Percentiles rank a stretch among this genome's conserved stretches.
Evolutionary conservation across 2,329 filamentous ascomycete genomes (phyloP).

Genomic region (Aschersonia sp.): DNA sequence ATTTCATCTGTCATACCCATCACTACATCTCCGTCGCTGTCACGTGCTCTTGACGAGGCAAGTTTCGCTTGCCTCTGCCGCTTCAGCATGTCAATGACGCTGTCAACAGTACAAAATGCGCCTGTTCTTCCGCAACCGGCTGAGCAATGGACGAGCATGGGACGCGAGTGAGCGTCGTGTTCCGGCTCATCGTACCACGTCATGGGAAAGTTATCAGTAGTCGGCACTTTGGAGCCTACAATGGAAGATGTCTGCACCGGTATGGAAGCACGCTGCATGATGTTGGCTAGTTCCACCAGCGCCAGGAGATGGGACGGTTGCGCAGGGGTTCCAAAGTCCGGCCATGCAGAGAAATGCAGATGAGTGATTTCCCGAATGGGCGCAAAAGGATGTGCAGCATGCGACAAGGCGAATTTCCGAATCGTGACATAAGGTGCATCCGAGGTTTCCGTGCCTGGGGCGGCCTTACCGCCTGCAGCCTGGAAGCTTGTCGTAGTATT

Average conservation of each 20-base stretch:
- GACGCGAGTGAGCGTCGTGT: constrained; percentile 35
- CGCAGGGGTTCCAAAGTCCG: constrained; percentile 86
- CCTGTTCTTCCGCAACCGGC: constrained; percentile 92
- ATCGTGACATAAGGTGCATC: constrained; percentile 67
- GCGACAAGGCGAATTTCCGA: constrained; percentile 73
- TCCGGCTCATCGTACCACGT: constrained; percentile 47
- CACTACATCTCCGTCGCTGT: constrained; percentile 28
- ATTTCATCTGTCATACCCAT: constrained; percentile 23
- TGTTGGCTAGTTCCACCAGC: constrained; percentile 76
- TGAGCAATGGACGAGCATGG: constrained; percentile 86
- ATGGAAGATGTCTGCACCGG: constrained; percentile 29
- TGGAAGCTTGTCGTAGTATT: constrained; percentile 34
- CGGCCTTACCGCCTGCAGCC: constrained; percentile 11
- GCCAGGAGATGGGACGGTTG: constrained; percentile 76
- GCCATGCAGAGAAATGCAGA: constrained; percentile 91
- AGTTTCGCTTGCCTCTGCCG: constrained; percentile 44
- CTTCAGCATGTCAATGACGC: constrained; percentile 91
- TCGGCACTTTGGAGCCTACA: constrained; percentile 13
- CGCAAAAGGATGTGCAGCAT: constrained; percentile 63
- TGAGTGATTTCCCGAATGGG: constrained; percentile 89
- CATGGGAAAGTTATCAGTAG: constrained; percentile 17
- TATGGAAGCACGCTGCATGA: constrained; percentile 46
- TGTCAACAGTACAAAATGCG: constrained; percentile 92
- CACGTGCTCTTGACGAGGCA: constrained; percentile 6
- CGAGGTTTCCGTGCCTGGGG: constrained; percentile 13